Base-by-base conservation (phyloP, 805 yeast species). In the Metschnikowia continentalis region DNA sequence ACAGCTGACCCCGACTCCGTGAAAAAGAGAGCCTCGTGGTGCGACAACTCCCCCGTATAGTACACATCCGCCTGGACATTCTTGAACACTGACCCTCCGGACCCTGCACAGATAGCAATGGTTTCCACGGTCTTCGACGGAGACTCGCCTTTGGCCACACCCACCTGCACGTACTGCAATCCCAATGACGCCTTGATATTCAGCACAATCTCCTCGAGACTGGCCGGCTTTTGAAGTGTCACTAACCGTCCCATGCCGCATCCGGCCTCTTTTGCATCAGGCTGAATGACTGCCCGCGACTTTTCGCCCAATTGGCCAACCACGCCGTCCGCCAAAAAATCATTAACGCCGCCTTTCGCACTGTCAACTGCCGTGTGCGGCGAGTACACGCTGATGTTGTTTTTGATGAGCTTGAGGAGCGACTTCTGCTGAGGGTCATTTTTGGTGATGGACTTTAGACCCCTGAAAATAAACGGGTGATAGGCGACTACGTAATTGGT, bases 321-420 rank as follows among this genome's bases (percentile, higher is more conserved):
- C 5, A 86, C 68, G 2, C 88, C 88, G 36, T 79, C 81, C 0
- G 81, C 86, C 39, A 94, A 74, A 86, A 96, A 94, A 65, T 90
- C 98, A 59, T 94, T 94, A 54, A 94, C 97, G 20, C 99, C 99
- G n/a, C 86, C 87, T 11, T 69, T 67, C 8, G 94, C 94, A 22
- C 97, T 92, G 68, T 94, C 99, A 3, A 94, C 87, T 0, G 98
- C 90, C 0, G 99, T 92, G 64, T 94, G 99, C 23, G 99, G 99
- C 49, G 86, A 86, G 66, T 94, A 94, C 1, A 94, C 99, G 45
- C 90, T 81, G 50, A 94, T 80, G n/a, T 88, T 87, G 52, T 83
- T 77, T 56, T 83, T 84, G 47, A 90, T 84, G 60, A 94, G 75
- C 49, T 79, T 78, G 37, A 92, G 66, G 48, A 92, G 72, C 5